These are phyloP conservation scores for Chenopodium formosanum DNA, from an alignment of 148 eudicot species.

Conservation along the genomic window DNA sequence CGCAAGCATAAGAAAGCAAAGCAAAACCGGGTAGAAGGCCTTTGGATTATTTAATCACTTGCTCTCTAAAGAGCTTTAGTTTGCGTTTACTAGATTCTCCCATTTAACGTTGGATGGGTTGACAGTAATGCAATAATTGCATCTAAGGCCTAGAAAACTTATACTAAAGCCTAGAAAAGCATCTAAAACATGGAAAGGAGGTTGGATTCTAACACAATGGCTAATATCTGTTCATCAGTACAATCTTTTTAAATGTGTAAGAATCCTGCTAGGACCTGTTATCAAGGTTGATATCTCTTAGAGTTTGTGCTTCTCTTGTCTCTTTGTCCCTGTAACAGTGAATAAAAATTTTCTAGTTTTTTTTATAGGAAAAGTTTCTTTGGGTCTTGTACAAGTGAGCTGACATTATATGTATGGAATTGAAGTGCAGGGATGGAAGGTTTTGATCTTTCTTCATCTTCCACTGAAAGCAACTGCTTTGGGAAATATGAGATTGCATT, in stretches of 20 bases:
- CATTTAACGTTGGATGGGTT: too few relatives aligned
- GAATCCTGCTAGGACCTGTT: not conserved
- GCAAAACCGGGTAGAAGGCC: too few relatives aligned
- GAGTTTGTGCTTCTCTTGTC: not conserved
- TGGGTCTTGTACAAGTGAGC: conserved; percentile 17
- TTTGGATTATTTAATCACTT: too few relatives aligned
- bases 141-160: too few relatives aligned
- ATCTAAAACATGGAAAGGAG: too few relatives aligned
- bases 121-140: too few relatives aligned
- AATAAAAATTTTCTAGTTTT: not conserved
- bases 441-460: conserved; percentile 55
- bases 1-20: too few relatives aligned
- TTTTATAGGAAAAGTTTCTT: not conserved
- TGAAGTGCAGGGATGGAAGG: conserved; percentile 99
- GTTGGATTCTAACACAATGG: too few relatives aligned
- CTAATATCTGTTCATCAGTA: too few relatives aligned
- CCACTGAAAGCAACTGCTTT: conserved; percentile 42
- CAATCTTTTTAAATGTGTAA: not conserved
- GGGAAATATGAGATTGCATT: conserved; percentile 91
- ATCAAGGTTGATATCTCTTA: not conserved
- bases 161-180: too few relatives aligned
- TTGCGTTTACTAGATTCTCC: too few relatives aligned
- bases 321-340: not conserved
- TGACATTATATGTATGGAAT: conserved; percentile 35
- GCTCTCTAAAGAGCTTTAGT: too few relatives aligned